Percentiles rank a stretch among this genome's conserved stretches.
Evolutionary conservation across 164 flowering plant species (phyloP).

Genomic region (Nymphaea thermarum): DNA sequence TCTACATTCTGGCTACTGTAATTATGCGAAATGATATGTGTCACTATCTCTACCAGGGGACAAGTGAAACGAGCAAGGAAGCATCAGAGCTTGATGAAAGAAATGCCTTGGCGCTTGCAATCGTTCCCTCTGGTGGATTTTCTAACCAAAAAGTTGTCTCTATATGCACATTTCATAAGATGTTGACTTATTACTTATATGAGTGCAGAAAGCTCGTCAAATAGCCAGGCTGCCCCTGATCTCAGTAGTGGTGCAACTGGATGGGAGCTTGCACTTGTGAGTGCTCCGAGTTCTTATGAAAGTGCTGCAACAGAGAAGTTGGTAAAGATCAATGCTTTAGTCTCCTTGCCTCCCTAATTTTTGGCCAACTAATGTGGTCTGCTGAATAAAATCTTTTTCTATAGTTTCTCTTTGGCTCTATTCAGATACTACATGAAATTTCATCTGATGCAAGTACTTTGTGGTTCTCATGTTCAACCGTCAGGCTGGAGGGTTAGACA

Average conservation of each 20-base stretch:
- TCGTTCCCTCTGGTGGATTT: slow-evolving; percentile 73
- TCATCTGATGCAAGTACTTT: neutral
- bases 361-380: neutral
- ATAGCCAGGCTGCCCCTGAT: slow-evolving; percentile 10
- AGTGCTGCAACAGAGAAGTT: slow-evolving; percentile 48
- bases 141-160: neutral
- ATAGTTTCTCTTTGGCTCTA: too few relatives aligned
- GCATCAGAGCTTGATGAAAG: slow-evolving; percentile 73
- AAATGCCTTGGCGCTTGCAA: slow-evolving; percentile 87
- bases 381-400: neutral
- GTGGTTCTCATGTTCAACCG: neutral
- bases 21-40: neutral
- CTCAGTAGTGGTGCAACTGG: slow-evolving; percentile 53
- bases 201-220: neutral
- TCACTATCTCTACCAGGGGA: slow-evolving; percentile 29
- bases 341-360: neutral
- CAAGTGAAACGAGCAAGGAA: slow-evolving; percentile 60
- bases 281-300: slow-evolving; percentile 84
- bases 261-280: slow-evolving; percentile 94
- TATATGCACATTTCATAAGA: neutral
- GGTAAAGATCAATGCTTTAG: slow-evolving; percentile 25
- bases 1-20: neutral
- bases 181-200: slow-evolving; percentile 7
- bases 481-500: slow-evolving; percentile 33
- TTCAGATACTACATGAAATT: neutral